A percentile compares a stretch with the other conserved stretches of the same genome.
phyloP scores from a whole-genome alignment of 257 asterid genomes.

The Schizonepeta tenuifolia region DNA sequence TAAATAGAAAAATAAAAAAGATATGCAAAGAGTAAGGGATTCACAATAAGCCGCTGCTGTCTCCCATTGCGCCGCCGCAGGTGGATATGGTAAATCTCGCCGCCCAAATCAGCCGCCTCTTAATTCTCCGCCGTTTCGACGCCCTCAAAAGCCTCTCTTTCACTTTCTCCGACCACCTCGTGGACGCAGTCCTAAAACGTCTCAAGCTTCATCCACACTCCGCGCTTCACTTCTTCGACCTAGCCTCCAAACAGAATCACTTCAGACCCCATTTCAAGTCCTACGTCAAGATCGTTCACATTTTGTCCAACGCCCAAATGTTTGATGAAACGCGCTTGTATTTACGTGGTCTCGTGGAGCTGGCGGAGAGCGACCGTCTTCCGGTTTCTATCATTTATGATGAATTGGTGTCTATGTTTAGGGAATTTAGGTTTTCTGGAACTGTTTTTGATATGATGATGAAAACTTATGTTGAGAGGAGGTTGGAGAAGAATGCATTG shows the following conservation, averaged over 20 bases:
- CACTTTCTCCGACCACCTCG: conserved; percentile 69
- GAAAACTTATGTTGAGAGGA: conserved; percentile 60
- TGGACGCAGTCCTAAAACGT: conserved; percentile 60
- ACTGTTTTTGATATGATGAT: conserved; percentile 80
- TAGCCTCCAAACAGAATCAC: conserved; percentile 58
- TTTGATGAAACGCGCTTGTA: conserved; percentile 62
- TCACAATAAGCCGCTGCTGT: too few relatives aligned
- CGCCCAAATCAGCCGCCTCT: conserved; percentile 60
- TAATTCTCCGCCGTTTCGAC: conserved; percentile 67
- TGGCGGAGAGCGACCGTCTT: conserved; percentile 37
- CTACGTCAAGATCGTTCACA: conserved; percentile 63
- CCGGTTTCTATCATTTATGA: conserved; percentile 45
- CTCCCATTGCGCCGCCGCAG: conserved; percentile 3
- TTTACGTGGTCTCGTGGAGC: conserved; percentile 55
- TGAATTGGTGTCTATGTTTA: conserved; percentile 58
- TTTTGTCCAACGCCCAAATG: conserved; percentile 66
- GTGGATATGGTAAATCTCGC: conserved; percentile 47
- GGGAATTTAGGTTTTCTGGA: conserved; percentile 68
- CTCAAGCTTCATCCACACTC: conserved; percentile 66
- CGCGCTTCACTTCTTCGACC: conserved; percentile 72
- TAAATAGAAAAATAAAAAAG: too few relatives aligned
- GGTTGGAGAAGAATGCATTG: conserved; percentile 65
- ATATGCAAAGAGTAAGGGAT: too few relatives aligned
- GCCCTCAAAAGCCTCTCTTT: conserved; percentile 57
- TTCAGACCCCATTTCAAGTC: conserved; percentile 68